Evolutionary conservation across 208 protist species (phyloP), one percentile per base, ranked within the genome.

Genomic region (Leishmania tropica): DNA sequence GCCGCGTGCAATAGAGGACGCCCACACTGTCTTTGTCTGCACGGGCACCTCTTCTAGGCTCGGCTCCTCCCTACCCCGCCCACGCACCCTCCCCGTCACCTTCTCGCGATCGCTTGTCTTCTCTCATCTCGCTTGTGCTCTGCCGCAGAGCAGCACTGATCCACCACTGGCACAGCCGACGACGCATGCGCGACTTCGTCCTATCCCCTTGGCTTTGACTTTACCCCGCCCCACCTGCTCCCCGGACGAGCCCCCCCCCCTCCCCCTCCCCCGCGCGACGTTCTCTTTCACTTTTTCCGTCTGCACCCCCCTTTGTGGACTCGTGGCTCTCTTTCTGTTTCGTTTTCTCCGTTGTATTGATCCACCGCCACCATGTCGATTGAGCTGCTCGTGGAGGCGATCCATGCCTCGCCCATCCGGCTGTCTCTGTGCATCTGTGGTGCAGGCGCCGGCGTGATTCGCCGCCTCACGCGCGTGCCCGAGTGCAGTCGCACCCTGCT

Each of bases 401-500:
- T 93, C 47, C 87, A 91, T 71, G 80, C 82, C 58, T 85, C 89
- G 28, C 82, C 90, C 0, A 64, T 87, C 28, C 81, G 75, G 5
- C 75, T 89, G n/a, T 86, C 84, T 0, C 72, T 94, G 8, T 88
- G 81, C 72, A 86, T 94, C 73, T 87, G 81, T 60, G 93, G 91
- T 24, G 90, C 85, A 15, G 93, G 93, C 24, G 78, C 84, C 15
- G 79, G 84, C 19, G 86, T 83, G 13, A 83, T 90, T 54, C 79
- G 85, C 4, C 51, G 78, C n/a, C 85, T 96, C 24, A 89, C 89
- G 0, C 67, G 75, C 5, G 91, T 94, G 15, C 51, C 89, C 3
- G 89, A 88, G 58, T 96, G 93, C 84, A 93, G 87, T 53, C 83
- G 77, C 42, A 94, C 90, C 13, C 85, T 96, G 1, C 71, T 94